Conservation (phyloP, 2,329 filamentous ascomycete genomes). For the Xylaria polymorpha region DNA sequence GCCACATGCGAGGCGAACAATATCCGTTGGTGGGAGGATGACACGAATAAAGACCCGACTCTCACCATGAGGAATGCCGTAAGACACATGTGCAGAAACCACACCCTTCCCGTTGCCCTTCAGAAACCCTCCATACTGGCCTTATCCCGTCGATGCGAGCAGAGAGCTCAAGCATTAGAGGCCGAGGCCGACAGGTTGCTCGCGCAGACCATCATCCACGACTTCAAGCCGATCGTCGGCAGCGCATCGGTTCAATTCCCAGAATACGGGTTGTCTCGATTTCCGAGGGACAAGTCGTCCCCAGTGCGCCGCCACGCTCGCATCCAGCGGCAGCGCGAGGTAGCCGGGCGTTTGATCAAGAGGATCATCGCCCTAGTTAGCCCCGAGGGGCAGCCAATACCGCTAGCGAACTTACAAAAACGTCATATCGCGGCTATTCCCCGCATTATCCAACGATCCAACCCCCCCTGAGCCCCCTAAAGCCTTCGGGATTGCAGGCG, state of each 20-base stretch:
- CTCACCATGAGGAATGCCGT: slow-evolving; percentile 86
- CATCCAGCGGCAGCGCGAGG: slow-evolving; percentile 53
- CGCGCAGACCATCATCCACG: slow-evolving; percentile 57
- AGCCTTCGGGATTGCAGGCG: slow-evolving; percentile 62
- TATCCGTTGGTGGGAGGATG: slow-evolving; percentile 84
- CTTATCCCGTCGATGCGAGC: slow-evolving; percentile 66
- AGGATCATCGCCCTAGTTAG: slow-evolving; percentile 63
- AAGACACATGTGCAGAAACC: slow-evolving; percentile 69
- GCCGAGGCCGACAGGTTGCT: slow-evolving; percentile 67
- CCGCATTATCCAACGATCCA: slow-evolving; percentile 51
- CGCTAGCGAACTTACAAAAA: slow-evolving; percentile 58
- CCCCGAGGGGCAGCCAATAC: slow-evolving; percentile 59
- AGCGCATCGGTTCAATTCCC: slow-evolving; percentile 62
- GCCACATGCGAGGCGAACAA: slow-evolving; percentile 76
- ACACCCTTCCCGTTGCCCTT: slow-evolving; percentile 76
- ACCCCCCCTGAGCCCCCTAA: slow-evolving; percentile 47
- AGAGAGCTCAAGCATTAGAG: slow-evolving; percentile 58
- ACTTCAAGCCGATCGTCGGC: slow-evolving; percentile 61
- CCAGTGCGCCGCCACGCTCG: slow-evolving; percentile 45
- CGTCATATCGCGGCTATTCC: slow-evolving; percentile 62
- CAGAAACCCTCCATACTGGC: slow-evolving; percentile 71
- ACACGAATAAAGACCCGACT: slow-evolving; percentile 81
- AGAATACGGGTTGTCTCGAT: slow-evolving; percentile 42
- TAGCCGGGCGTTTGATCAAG: slow-evolving; percentile 61
- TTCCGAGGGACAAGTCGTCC: slow-evolving; percentile 41